Conservation (phyloP, 352 stramenopile species). For the Globisporangium lucens region DNA sequence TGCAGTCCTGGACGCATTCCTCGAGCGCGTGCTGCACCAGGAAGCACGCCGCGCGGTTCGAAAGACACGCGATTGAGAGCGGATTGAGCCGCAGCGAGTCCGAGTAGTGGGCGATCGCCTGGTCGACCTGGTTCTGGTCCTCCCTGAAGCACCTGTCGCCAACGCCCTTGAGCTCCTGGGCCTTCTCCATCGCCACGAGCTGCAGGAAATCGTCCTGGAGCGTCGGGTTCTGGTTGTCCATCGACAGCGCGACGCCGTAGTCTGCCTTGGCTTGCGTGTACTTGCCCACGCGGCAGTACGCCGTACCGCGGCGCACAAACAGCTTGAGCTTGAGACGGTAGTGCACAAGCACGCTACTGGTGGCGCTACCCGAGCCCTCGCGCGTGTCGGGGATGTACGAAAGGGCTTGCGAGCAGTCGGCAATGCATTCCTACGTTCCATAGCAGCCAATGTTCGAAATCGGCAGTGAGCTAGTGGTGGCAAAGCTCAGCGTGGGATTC, state of each 20-base stretch:
- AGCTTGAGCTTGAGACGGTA: conserved; percentile 74
- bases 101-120: conserved; percentile 52
- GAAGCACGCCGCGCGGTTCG: conserved; percentile 71
- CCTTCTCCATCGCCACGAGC: conserved; percentile 56
- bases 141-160: conserved; percentile 49
- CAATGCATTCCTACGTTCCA: conserved; percentile 42
- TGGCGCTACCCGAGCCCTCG: not conserved
- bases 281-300: conserved; percentile 56
- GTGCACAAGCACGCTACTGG: conserved; percentile 30
- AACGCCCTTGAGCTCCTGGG: conserved; percentile 41
- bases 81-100: conserved; percentile 55
- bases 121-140: conserved; percentile 30
- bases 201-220: conserved; percentile 68
- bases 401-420: conserved; percentile 65
- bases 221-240: conserved; percentile 68
- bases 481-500: not conserved
- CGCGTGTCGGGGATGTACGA: conserved; percentile 64
- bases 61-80: conserved; percentile 66
- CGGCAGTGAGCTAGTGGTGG: not conserved
- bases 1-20: conserved; percentile 63
- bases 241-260: conserved; percentile 72
- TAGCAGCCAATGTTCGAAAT: not conserved
- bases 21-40: conserved; percentile 44
- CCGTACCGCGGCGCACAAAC: conserved; percentile 67
- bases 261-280: conserved; percentile 70